Conservation (phyloP, 805 yeast species). For the Candida stauntonica region DNA sequence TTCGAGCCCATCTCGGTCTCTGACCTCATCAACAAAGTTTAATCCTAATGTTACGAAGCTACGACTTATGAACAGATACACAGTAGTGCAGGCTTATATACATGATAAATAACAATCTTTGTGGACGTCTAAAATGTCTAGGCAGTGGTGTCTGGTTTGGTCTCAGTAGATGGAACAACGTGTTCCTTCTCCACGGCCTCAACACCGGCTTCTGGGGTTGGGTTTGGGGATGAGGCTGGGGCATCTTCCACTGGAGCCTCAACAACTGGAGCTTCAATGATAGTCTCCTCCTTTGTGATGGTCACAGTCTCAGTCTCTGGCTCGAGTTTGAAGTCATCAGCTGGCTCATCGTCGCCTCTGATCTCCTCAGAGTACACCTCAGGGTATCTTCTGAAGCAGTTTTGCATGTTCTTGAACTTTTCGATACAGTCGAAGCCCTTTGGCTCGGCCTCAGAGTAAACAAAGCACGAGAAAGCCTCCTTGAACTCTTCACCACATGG, state of each 20-base stretch:
- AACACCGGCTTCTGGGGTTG: conserved; percentile 12
- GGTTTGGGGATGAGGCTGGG: background rate
- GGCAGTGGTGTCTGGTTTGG: conserved; percentile 2
- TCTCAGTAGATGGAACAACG: conserved; percentile 12
- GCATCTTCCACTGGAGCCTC: conserved; percentile 9
- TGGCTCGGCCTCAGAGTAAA: conserved; percentile 90
- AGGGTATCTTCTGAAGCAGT: conserved; percentile 88
- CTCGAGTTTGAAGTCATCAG: conserved; percentile 16
- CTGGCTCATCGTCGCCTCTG: conserved; percentile 64
- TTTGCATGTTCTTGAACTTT: conserved; percentile 87
- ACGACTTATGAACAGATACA: too few relatives aligned
- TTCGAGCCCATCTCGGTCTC: conserved; percentile 42
- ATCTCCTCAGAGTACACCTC: conserved; percentile 92
- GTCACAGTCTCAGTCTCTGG: conserved; percentile 18
- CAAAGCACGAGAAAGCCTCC: conserved; percentile 92
- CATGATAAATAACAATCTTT: background rate
- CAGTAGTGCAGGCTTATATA: too few relatives aligned
- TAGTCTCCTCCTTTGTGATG: conserved; percentile 13
- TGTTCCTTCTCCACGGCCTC: conserved; percentile 10
- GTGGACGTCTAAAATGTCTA: background rate
- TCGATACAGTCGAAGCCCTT: conserved; percentile 94
- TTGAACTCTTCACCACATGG: conserved; percentile 97
- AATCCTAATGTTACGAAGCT: background rate
- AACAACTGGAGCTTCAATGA: conserved; percentile 9
- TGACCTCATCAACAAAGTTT: background rate